Evolutionary conservation across 2,329 filamentous ascomycete genomes (phyloP).

Genomic region (Microsporum canis): DNA sequence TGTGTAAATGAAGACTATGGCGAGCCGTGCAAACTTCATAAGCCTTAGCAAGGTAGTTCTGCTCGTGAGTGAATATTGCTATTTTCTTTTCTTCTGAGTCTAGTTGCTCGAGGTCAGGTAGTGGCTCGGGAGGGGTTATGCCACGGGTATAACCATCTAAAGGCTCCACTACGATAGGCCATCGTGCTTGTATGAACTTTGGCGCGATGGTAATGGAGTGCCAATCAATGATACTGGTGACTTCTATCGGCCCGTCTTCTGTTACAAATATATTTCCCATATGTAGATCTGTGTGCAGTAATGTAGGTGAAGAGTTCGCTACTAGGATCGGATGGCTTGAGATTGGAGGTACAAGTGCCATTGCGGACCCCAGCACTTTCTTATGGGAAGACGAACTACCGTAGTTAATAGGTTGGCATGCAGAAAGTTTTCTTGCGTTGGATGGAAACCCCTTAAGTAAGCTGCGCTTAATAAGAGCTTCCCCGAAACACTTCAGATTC

Average conservation of each 20-base stretch:
- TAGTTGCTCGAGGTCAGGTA: not conserved
- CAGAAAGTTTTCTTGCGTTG: not conserved
- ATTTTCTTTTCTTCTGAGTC: not conserved
- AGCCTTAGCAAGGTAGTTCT: not conserved
- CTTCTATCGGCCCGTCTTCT: constrained; percentile 9
- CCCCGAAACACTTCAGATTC: not conserved
- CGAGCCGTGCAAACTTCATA: not conserved
- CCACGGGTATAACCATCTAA: not conserved
- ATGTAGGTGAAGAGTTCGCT: not conserved
- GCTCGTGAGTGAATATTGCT: not conserved
- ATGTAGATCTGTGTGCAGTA: constrained; percentile 34
- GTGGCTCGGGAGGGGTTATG: not conserved
- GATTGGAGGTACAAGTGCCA: not conserved
- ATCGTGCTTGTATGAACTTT: constrained; percentile 18
- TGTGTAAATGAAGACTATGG: not conserved
- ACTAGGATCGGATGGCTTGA: not conserved
- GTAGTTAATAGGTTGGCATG: not conserved
- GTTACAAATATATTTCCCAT: constrained; percentile 31
- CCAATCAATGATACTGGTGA: constrained; percentile 33
- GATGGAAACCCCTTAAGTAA: not conserved
- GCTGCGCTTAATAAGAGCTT: not conserved
- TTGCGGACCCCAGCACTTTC: not conserved
- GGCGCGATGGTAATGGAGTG: constrained; percentile 25
- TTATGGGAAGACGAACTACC: not conserved
- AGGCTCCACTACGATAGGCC: not conserved